Base-by-base conservation (phyloP, 75 land plant genomes). In the Pinus tabuliformis region DNA sequence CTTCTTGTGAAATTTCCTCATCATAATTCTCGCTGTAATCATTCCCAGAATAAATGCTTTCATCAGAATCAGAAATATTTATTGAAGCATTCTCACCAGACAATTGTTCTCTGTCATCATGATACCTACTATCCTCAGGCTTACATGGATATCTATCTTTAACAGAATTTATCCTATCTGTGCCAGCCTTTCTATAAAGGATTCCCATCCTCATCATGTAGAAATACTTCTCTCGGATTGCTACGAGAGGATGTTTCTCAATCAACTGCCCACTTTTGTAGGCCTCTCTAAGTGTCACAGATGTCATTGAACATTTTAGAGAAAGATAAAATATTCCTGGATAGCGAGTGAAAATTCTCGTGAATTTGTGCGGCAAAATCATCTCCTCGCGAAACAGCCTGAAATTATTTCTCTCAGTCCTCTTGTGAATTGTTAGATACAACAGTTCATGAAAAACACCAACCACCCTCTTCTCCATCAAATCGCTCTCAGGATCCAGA, bases 261-360 rank as follows among this genome's bases (percentile, higher is more conserved):
- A 90, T 80, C 49, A 92, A 64, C 57, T 79, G 87, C 57, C 89
- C 90, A 59, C 87, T 74, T 56, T 73, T 70, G 75, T 91, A 93
- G 20, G 86, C 91, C 75, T 93, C 96, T 78, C 75, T 85, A 39
- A 93, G 86, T 52, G 84, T 80, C 71, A 93, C 89, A 5, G 91
- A 85, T 18, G 89, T 93, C 21, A 86, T 86, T 64, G 89, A 83
- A 64, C 96, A 93, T 79, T 91, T 91, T 75, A 88, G 70, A 2
- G 91, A 89, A 13, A 93, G 82, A 59, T 93, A 93, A 61, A 93
- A 93, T 18, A 93, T 86, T 30, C 91, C 91, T 12, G 96, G 94
- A 59, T 89, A 93, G 57, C 92, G 78, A 9, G 90, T 93, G 62
- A 93, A 91, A 6, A 87, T 39, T 75, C 91, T 74, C 3, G 94